Base-by-base conservation (phyloP, 179 eudicot species). In the Camellia oleifera region DNA sequence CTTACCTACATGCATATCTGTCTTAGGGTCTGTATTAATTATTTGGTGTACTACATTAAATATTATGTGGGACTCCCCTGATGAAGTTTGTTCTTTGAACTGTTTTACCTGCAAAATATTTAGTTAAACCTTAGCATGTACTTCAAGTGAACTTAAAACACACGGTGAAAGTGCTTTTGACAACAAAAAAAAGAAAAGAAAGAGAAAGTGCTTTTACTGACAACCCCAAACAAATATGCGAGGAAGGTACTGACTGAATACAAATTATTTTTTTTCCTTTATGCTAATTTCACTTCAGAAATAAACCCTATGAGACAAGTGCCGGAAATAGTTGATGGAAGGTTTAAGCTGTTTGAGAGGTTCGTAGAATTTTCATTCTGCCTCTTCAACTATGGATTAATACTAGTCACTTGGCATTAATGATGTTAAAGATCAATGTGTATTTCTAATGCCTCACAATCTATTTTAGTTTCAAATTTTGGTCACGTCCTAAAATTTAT, bases 301-400 rank as follows among this genome's bases (percentile, higher is more conserved):
- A 84, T 93, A 56, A 95, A 95, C 76, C 99, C 98, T n/a, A 66
- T 91, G 91, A 84, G 83, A 79, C 85, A 89, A 86, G 90, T 92
- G 74, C 99, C 99, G 5, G 89, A 97, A 7, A 90, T 95, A 78
- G 86, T 87, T 67, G 92, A 93, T 87, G 99, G 97, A 67, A 88
- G 86, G 67, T 95, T 95, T 76, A 95, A 88, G 86, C 89, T 95
- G 54, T 90, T 82, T 85, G 98, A 95, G 86, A 95, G 99, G 98
- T 95, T 76, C 18, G 42, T 62, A 0, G 7, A n/a, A 12, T 63
- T 65, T 61, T 40, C 72, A 54, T 52, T 60, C 10, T n/a, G 13
- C 44, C 7, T 2, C 53, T 63, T 48, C 50, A 57, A 4, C 26
- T 54, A 18, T 40, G 58, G 26, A 11, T 64, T 15, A 5, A 10